Percentiles rank a stretch among this genome's conserved stretches.
Evolutionary conservation across 2,329 filamentous ascomycete genomes (phyloP).

Genomic region (Aphanocladium album): DNA sequence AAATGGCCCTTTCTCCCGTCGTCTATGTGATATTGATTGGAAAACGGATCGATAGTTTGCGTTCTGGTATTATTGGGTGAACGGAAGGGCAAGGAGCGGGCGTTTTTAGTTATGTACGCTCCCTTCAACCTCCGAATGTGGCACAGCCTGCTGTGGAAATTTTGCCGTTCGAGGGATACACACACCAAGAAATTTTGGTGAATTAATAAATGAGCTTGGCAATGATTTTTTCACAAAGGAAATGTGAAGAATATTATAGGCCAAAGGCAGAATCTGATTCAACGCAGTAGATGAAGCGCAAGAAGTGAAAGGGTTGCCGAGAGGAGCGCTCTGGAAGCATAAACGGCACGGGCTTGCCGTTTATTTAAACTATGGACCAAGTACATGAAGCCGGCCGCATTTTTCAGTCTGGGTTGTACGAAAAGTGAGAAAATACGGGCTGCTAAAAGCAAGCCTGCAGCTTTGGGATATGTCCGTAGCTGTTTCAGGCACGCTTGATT

Average conservation of each 20-base stretch:
- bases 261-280: not conserved
- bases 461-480: not conserved
- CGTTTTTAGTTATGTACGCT: not conserved
- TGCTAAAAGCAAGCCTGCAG: not conserved
- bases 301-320: not conserved
- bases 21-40: not conserved
- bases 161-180: not conserved
- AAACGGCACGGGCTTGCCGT: not conserved
- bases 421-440: not conserved
- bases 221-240: not conserved
- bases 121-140: not conserved
- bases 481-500: conserved; percentile 7
- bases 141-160: not conserved
- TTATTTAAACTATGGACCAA: not conserved
- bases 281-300: not conserved
- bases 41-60: not conserved
- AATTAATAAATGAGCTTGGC: not conserved
- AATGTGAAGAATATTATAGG: not conserved
- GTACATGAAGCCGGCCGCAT: not conserved
- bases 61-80: not conserved
- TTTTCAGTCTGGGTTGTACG: not conserved
- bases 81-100: not conserved
- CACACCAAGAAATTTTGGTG: not conserved
- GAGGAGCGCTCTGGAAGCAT: not conserved
- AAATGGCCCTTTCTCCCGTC: not conserved